phyloP scores from a whole-genome alignment of 192 early-diverging fungal genomes.

The Backusella parvicylindrica region DNA sequence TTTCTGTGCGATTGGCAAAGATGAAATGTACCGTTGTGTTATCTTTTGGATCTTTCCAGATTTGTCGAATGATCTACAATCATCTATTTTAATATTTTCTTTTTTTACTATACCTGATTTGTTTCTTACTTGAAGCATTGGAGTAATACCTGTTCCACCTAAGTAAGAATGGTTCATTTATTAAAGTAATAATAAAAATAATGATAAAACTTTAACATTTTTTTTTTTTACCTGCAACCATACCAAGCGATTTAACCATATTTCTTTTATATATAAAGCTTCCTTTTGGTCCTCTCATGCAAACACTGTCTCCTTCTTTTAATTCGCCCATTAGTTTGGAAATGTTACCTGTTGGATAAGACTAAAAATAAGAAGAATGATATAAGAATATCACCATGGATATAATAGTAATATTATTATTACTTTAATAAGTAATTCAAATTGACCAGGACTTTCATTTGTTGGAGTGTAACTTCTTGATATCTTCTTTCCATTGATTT shows the following conservation, averaged over 20 bases:
- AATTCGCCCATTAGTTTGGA: slow-evolving; percentile 73
- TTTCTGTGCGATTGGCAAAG: neutral
- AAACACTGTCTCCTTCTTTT: slow-evolving; percentile 67
- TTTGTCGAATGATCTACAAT: neutral
- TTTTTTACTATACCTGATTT: neutral
- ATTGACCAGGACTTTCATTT: slow-evolving; percentile 80
- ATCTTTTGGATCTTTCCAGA: neutral
- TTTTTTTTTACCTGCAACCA: slow-evolving; percentile 70
- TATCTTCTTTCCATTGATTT: slow-evolving; percentile 80
- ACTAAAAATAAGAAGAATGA: slow-evolving; percentile 34
- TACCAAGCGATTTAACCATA: slow-evolving; percentile 73
- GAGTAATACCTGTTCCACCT: slow-evolving; percentile 70
- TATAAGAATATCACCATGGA: neutral
- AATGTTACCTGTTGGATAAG: slow-evolving; percentile 79
- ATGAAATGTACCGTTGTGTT: neutral
- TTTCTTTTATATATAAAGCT: slow-evolving; percentile 82
- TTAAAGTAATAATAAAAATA: neutral
- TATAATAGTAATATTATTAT: neutral
- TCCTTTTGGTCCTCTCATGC: slow-evolving; percentile 85
- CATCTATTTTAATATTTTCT: neutral
- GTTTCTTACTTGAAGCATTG: slow-evolving; percentile 42
- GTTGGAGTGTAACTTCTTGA: slow-evolving; percentile 88
- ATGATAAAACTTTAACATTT: neutral
- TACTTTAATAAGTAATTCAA: slow-evolving; percentile 91
- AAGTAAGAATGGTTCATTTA: neutral